These are phyloP conservation scores for Termitomyces sp. DNA, from an alignment of 768 basidiomycete genomes.

Conservation along the genomic window DNA sequence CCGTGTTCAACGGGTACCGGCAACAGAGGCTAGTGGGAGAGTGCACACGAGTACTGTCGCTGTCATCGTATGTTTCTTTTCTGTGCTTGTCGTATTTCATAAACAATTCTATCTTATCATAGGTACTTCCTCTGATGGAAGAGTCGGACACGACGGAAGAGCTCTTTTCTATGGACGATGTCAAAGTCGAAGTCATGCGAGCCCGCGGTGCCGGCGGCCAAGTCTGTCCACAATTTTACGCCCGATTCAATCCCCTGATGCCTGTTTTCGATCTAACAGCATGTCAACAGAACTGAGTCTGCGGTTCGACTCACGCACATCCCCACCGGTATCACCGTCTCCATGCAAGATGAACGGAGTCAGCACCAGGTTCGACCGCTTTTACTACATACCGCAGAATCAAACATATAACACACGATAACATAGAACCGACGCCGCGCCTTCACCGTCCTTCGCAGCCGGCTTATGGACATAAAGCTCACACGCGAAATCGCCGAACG, in stretches of 20 bases:
- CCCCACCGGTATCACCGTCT: conserved; percentile 91
- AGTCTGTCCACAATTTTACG: conserved; percentile 34
- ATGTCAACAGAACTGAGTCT: conserved; percentile 98
- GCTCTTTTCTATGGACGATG: conserved; percentile 78
- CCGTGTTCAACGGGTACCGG: conserved; percentile 90
- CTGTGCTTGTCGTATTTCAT: not conserved
- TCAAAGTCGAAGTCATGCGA: conserved; percentile 92
- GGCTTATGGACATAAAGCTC: conserved; percentile 80
- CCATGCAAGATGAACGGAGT: conserved; percentile 97
- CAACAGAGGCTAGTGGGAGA: conserved; percentile 83
- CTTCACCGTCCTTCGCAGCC: conserved; percentile 83
- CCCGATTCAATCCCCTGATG: not conserved
- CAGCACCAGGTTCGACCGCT: conserved; percentile 75
- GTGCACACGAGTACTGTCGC: conserved; percentile 92
- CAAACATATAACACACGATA: not conserved
- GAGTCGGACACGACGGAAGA: conserved; percentile 62
- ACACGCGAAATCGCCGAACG: conserved; percentile 65
- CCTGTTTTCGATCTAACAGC: conserved; percentile 38
- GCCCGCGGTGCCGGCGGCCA: conserved; percentile 97
- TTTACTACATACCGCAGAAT: not conserved
- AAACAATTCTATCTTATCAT: not conserved
- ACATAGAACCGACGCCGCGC: conserved; percentile 87
- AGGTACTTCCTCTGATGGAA: conserved; percentile 83
- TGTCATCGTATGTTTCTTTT: conserved; percentile 58
- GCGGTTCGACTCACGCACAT: conserved; percentile 92